Conservation (phyloP, 2,329 filamentous ascomycete genomes). For the Pseudocercospora musae region DNA sequence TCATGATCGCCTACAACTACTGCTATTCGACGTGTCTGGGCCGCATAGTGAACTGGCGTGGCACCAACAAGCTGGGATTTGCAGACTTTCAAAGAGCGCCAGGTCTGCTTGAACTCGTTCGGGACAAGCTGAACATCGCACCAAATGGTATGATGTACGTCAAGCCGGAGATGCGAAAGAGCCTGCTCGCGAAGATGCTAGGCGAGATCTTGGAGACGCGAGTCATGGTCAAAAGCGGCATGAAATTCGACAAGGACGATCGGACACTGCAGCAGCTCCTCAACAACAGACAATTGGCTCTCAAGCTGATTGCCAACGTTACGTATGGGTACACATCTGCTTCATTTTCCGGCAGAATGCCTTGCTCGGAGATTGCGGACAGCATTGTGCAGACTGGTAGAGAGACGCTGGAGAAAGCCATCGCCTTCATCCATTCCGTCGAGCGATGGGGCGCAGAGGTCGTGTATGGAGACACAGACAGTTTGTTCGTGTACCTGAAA, state of each 20-base stretch:
- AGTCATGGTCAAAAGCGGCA: slow-evolving; percentile 95
- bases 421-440: slow-evolving; percentile 86
- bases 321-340: slow-evolving; percentile 98
- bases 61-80: slow-evolving; percentile 91
- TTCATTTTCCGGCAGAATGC: slow-evolving; percentile 95
- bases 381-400: slow-evolving; percentile 95
- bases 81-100: slow-evolving; percentile 76
- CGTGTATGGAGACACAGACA: slow-evolving; percentile 97
- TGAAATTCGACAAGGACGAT: slow-evolving; percentile 91
- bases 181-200: slow-evolving; percentile 91
- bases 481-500: slow-evolving; percentile 84
- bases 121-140: slow-evolving; percentile 84
- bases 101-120: slow-evolving; percentile 70
- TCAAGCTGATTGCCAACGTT: slow-evolving; percentile 97
- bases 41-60: slow-evolving; percentile 81
- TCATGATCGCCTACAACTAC: slow-evolving; percentile 99
- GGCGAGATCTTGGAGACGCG: slow-evolving; percentile 92
- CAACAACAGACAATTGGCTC: slow-evolving; percentile 87
- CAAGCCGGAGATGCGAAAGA: slow-evolving; percentile 80
- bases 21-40: slow-evolving; percentile 97
- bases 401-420: slow-evolving; percentile 90
- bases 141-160: slow-evolving; percentile 97
- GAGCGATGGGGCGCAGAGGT: slow-evolving; percentile 90
- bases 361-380: slow-evolving; percentile 95
- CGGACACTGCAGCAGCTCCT: slow-evolving; percentile 78